Base-by-base conservation (phyloP, 495 filamentous ascomycete genomes). In the Parmelia sp. region DNA sequence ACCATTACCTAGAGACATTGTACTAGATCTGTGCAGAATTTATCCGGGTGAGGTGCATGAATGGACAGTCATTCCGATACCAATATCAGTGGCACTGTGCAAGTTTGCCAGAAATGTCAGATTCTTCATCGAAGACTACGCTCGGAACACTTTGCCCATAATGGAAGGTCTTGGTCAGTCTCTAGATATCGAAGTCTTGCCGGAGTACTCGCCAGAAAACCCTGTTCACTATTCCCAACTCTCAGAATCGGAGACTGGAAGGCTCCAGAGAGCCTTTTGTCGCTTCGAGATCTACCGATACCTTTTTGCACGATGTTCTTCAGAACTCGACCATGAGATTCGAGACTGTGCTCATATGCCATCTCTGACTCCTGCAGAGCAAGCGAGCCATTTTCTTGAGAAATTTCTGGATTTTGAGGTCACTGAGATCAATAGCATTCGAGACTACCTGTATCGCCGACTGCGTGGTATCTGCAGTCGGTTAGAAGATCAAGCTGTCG, bases 181-280 rank as follows among this genome's bases (percentile, higher is more conserved):
- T 36, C 7, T n/a, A 19, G 29, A 63, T 19, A 1, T 58, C 23
- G 35, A 40, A 1, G 25, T 25, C 4, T 4, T 31, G 12, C 21
- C 55, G 15, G 33, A 44, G 1, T 31, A 44, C 9, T 11, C 12
- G 23, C 37, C 49, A 25, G 61, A 63, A 11, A 12, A 17, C 6
- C 12, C 27, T 11, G 40, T 35, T 4, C 11, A 21, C 1, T 23
- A 27, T 4, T 31, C 35, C 15, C 1, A 58, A 9, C 35, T 57
- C 3, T 57, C 51, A 23, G 17, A 40, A 5, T 29, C 25, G 11
- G 61, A 63, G 45, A 19, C 1, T 25, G 61, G 49, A 4, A 49
- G 61, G 35, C 31, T 63, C 7, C 61, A 63, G 25, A 57, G 62
- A 40, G 62, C 62, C 0, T 57, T 64, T 19, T 64, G 47, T 57